Evolutionary conservation across 352 stramenopile species (phyloP).

Genomic region (Pythium rishiriense): DNA sequence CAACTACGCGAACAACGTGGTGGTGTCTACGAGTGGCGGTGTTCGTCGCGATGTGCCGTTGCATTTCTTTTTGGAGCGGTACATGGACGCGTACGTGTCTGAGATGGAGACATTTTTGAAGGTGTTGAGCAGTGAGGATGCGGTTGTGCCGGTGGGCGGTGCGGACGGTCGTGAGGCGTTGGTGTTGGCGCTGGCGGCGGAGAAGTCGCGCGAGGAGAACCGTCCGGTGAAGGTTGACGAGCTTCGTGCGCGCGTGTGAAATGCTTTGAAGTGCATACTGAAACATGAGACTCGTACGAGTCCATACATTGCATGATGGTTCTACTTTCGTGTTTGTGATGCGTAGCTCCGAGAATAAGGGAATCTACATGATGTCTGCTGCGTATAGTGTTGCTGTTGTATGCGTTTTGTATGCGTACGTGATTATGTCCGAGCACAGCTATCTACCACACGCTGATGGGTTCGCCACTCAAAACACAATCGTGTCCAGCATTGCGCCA

Average conservation of each 20-base stretch:
- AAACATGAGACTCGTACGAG: not conserved
- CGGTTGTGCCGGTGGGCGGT: constrained; percentile 51
- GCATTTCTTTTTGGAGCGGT: constrained; percentile 94
- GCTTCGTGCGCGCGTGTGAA: constrained; percentile 25
- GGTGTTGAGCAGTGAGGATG: constrained; percentile 44
- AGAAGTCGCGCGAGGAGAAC: constrained; percentile 70
- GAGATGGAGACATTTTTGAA: constrained; percentile 75
- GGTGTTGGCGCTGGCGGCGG: constrained; percentile 64
- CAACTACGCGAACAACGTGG: constrained; percentile 90
- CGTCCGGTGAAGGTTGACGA: constrained; percentile 65
- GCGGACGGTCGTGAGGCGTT: constrained; percentile 65
- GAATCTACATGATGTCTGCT: not conserved
- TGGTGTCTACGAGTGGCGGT: constrained; percentile 45
- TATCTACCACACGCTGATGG: constrained; percentile 4
- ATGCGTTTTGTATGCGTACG: not conserved
- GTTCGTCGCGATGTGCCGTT: constrained; percentile 87
- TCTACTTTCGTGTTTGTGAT: not conserved
- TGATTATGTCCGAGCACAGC: not conserved
- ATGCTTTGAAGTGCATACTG: not conserved
- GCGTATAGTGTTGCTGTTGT: too few species aligned
- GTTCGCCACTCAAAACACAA: constrained; percentile 94
- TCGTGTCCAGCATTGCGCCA: constrained; percentile 98
- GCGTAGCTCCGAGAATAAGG: not conserved
- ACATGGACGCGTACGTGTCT: constrained; percentile 59
- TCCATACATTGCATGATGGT: not conserved